Evolutionary conservation across 2,329 filamentous ascomycete genomes (phyloP), one percentile per base, ranked within the genome.

Genomic region (Monosporascus sp.): DNA sequence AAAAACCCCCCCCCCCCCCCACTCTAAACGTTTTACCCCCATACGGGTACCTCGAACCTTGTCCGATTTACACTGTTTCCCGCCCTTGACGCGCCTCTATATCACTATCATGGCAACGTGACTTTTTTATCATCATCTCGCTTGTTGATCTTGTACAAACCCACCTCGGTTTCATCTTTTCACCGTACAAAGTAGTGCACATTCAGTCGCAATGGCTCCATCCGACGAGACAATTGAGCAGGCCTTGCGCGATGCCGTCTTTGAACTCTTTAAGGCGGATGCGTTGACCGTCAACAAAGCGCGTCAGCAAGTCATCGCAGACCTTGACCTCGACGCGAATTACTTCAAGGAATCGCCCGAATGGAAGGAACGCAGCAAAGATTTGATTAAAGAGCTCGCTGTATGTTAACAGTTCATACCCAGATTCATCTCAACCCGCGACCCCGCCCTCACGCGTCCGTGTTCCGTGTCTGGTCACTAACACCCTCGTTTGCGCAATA

Each of bases 311-410:
- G 77, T 74, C 2, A 80, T 83, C 54, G 67, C 76, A 31, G 67
- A 76, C 44, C 67, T 81, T 1, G 67, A 64, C 1, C 72, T 85
- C 2, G 72, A 77, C 0, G 66, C 74, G 1, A 78, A 74, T 0
- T 83, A 84, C 56, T 76, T 85, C 48, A 69, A 70, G 15, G 57
- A 25, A 14, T 22, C 63, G 2, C 67, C 57, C 0, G 67, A 76
- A 17, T 86, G 83, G 83, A 85, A 85, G 64, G 65, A 69, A 5
- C 77, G 72, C 58, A 85, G 81, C 65, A 85, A 85, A 61, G 63
- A 66, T 1, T 60, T 84, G n/a, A 83, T 86, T 57, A 78, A 78
- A 50, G 68, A 70, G 18, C 70, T 74, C 47, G 75, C 79, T n/a
- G 83, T 85, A 72, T 57, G 79, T 72, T 34, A 5, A 14, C 31